A percentile compares a stretch with the other conserved stretches of the same genome.
phyloP scores from a whole-genome alignment of 176 grass and related monocot species.

The Hsuehochloa calcarea region DNA sequence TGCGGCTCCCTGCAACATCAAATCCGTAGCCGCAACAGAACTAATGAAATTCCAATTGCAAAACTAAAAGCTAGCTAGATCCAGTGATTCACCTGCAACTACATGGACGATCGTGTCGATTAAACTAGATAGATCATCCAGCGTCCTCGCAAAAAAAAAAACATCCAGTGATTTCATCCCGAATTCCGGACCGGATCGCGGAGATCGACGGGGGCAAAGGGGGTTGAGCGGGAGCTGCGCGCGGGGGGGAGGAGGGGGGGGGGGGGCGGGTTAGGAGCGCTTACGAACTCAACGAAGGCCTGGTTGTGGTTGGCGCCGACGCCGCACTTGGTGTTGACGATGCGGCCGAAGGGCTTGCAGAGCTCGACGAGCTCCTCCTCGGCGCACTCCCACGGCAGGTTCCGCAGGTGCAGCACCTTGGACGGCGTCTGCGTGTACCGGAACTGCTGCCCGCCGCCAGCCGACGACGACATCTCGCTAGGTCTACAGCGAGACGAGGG shows the following conservation, averaged over 20 bases:
- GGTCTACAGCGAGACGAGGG: not conserved
- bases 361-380: constrained; percentile 95
- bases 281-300: constrained; percentile 97
- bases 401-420: constrained; percentile 92
- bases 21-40: not conserved
- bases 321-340: constrained; percentile 87
- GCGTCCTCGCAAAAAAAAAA: not conserved
- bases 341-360: constrained; percentile 88
- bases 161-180: not conserved
- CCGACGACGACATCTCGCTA: constrained; percentile 64
- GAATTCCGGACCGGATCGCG: constrained; percentile 18
- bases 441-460: constrained; percentile 66
- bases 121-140: not conserved
- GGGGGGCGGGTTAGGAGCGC: not conserved
- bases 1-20: not conserved
- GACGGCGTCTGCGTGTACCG: constrained; percentile 89
- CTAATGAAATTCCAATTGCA: not conserved
- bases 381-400: constrained; percentile 86
- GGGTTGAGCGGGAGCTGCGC: not conserved
- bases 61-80: constrained; percentile 26
- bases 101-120: not conserved
- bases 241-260: not conserved
- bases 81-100: not conserved
- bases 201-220: not conserved
- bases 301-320: constrained; percentile 93